Conservation (phyloP, 345 rosid genomes). For the Abelmoschus esculentus region DNA sequence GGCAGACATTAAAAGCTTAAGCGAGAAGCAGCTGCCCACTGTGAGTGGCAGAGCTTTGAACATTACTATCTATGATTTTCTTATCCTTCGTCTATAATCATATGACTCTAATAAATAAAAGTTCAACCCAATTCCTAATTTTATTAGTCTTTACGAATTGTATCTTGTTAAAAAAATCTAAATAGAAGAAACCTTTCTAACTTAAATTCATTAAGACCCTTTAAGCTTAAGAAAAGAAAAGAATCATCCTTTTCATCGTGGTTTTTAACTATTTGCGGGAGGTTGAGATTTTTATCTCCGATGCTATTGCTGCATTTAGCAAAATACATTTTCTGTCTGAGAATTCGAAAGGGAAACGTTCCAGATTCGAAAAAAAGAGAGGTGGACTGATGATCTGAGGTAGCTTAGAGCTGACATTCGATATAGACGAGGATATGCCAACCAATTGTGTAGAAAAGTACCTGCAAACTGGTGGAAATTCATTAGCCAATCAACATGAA, state of each 20-base stretch:
- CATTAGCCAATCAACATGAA: background rate
- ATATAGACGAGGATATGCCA: slow-evolving; percentile 87
- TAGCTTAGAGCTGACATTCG: slow-evolving; percentile 96
- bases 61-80: background rate
- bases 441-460: slow-evolving; percentile 87
- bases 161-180: no score
- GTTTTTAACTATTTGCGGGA: no score
- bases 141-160: no score
- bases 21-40: background rate
- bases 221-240: no score
- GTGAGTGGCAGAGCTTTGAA: background rate
- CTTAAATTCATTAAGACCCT: no score
- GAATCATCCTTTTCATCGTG: no score
- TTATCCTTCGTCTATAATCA: no score
- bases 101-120: no score
- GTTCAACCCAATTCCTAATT: no score
- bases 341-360: background rate
- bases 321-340: background rate
- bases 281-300: no score
- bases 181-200: no score
- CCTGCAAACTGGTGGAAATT: slow-evolving; percentile 27
- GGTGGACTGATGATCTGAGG: slow-evolving; percentile 48
- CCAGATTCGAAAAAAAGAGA: background rate
- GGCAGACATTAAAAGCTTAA: background rate
- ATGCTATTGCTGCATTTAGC: slow-evolving; percentile 45